These are phyloP conservation scores for Galeopsis tetrahit DNA, from an alignment of 257 asterid genomes.

Conservation along the genomic window DNA sequence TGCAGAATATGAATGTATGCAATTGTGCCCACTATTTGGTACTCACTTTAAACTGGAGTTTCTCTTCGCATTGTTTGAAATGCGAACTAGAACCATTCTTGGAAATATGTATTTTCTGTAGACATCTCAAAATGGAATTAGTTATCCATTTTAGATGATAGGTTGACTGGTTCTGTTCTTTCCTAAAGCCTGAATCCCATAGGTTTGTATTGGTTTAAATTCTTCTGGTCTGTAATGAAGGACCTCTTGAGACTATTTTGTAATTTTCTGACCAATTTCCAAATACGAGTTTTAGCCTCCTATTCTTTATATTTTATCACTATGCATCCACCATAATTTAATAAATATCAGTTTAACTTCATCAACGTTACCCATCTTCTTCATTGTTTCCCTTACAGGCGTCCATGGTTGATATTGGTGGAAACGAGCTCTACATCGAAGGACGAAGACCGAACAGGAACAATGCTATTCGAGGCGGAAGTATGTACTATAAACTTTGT, in stretches of 20 bases:
- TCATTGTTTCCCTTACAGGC: slow-evolving; percentile 58
- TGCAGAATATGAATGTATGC: not conserved
- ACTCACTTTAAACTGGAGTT: slow-evolving; percentile 1
- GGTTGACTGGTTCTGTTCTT: not conserved
- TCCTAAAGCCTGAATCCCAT: not conserved
- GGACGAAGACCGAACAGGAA: slow-evolving; percentile 92
- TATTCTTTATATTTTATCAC: too few relatives aligned
- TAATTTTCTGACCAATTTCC: not conserved
- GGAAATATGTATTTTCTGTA: not conserved
- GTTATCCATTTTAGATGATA: not conserved
- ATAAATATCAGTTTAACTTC: too few relatives aligned
- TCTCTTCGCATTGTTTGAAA: not conserved
- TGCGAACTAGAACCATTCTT: slow-evolving; percentile 6
- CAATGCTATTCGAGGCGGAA: slow-evolving; percentile 70
- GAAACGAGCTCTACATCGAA: slow-evolving; percentile 84
- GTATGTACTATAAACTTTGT: slow-evolving; percentile 53
- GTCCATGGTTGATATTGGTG: slow-evolving; percentile 71
- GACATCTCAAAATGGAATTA: not conserved
- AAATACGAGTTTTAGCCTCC: not conserved
- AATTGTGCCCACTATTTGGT: not conserved
- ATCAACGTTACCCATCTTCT: not conserved
- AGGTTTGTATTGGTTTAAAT: not conserved
- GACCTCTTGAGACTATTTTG: not conserved
- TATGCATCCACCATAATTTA: not conserved
- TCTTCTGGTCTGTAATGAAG: not conserved